Base-by-base conservation (phyloP, 208 protist genomes). In the Leishmania guyanensis region DNA sequence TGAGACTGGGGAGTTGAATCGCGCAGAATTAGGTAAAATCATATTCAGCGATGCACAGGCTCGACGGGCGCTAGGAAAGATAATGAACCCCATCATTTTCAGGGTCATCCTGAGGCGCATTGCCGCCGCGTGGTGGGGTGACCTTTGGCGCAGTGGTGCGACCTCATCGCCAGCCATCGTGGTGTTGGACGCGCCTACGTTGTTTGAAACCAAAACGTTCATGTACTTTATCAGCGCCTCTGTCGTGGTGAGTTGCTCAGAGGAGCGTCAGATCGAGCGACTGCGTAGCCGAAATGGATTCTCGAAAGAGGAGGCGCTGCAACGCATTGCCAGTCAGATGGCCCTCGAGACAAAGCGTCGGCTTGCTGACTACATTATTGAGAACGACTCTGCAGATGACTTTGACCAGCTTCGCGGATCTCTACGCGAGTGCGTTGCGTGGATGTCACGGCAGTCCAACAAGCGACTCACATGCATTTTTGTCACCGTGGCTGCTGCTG, bases 71-170 rank as follows among this genome's bases (percentile, higher is more conserved):
- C 84, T 98, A 22, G 89, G 75, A 16, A 80, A 80, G 29, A 96
- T 98, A 77, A 97, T 97, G 91, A 93, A 95, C 74, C 65, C 83
- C 5, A 91, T 89, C 16, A 98, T 98, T 64, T 97, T 96, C 82
- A 51, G 80, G 53, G 81, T 82, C 33, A 93, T 97, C 39, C 56
- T 95, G 74, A 77, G 33, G 36, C 79, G 75, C 33, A 90, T 98
- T 64, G 43, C 90, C 1, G n/a, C 65, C 1, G 66, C 85, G 14
- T 98, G 93, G 92, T 94, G 92, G 93, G 46, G 77, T 48, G 86
- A 84, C 51, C 53, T 93, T 66, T 79, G 70, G 65, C 66, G 78
- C 26, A 70, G 77, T 16, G 77, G 78, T 16, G 65, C 84, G 50
- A 69, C n/a, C 33, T 39, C 78, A 5, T 39, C 54, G 12, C 74